Conservation (phyloP, 306 rosid genomes). For the Corylus heterophylla region DNA sequence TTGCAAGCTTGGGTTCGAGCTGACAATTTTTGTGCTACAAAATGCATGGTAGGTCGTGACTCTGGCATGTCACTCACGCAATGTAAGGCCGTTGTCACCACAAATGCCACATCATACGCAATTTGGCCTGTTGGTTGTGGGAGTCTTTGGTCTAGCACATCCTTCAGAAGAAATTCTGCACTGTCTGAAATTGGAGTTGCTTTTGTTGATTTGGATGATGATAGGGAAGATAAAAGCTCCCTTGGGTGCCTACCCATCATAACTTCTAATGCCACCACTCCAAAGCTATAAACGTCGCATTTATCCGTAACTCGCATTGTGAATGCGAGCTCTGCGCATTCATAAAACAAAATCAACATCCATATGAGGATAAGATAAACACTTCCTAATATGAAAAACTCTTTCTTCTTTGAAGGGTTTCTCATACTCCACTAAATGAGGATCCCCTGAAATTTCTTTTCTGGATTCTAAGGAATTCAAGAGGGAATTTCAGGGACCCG, state of each 20-base stretch:
- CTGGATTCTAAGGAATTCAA: no score
- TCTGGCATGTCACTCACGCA: conserved; percentile 53
- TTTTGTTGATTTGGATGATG: conserved; percentile 22
- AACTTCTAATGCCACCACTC: conserved; percentile 60
- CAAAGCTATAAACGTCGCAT: conserved; percentile 68
- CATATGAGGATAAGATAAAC: not conserved
- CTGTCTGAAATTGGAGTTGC: conserved; percentile 18
- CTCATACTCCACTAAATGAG: not conserved
- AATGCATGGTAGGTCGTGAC: conserved; percentile 60
- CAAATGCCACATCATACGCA: conserved; percentile 42
- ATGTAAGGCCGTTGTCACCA: conserved; percentile 47
- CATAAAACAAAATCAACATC: not conserved
- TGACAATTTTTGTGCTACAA: conserved; percentile 60
- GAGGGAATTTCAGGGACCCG: no score
- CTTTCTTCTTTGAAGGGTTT: not conserved
- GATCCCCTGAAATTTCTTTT: not conserved
- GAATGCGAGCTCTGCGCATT: conserved; percentile 58
- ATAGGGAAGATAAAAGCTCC: conserved; percentile 38
- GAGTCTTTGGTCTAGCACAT: conserved; percentile 59
- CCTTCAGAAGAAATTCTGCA: conserved; percentile 42
- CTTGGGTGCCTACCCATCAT: conserved; percentile 74
- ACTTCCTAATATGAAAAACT: not conserved
- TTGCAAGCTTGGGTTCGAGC: conserved; percentile 31
- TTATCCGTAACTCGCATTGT: conserved; percentile 56
- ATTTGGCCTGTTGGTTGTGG: conserved; percentile 48